Evolutionary conservation across 225 moss, liverwort and hornwort genomes (phyloP).

Genomic region (Ulota crispa): DNA sequence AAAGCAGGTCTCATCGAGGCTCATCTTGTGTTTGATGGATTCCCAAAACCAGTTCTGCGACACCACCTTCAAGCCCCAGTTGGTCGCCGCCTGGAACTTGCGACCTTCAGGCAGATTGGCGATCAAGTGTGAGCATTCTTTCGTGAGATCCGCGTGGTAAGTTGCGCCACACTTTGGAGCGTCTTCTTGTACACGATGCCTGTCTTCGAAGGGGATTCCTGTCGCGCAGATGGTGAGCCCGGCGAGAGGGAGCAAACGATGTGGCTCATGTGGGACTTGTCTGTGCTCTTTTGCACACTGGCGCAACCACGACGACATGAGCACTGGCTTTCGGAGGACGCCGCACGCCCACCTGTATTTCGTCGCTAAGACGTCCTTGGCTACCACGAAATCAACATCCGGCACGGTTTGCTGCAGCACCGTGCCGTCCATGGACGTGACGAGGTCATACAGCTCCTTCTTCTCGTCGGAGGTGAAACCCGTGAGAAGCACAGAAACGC

Average conservation of each 20-base stretch:
- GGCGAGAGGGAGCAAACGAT: conserved; percentile 63
- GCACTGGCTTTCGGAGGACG: conserved; percentile 67
- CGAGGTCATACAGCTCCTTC: conserved; percentile 49
- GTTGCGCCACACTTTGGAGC: conserved; percentile 59
- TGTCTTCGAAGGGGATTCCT: conserved; percentile 48
- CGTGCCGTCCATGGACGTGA: conserved; percentile 69
- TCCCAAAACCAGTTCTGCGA: conserved; percentile 64
- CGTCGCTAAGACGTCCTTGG: conserved; percentile 71
- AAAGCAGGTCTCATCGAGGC: conserved; percentile 68
- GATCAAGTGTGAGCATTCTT: conserved; percentile 83
- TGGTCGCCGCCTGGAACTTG: conserved; percentile 46
- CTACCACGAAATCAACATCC: conserved; percentile 73
- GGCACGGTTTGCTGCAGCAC: conserved; percentile 50
- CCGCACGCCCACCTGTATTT: conserved; percentile 83
- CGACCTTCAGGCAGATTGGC: conserved; percentile 51
- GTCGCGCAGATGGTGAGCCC: conserved; percentile 65
- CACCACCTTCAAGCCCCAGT: conserved; percentile 55
- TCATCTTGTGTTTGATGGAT: conserved; percentile 50
- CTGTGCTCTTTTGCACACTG: conserved; percentile 68
- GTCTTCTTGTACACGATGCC: conserved; percentile 55
- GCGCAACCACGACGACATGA: conserved; percentile 63
- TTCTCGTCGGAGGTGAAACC: conserved; percentile 47
- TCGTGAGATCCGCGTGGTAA: conserved; percentile 69
- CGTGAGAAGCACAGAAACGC: conserved; percentile 45
- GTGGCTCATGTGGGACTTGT: conserved; percentile 56